Conservation (phyloP, 208 protist species). For the Trypanosoma congolense region DNA sequence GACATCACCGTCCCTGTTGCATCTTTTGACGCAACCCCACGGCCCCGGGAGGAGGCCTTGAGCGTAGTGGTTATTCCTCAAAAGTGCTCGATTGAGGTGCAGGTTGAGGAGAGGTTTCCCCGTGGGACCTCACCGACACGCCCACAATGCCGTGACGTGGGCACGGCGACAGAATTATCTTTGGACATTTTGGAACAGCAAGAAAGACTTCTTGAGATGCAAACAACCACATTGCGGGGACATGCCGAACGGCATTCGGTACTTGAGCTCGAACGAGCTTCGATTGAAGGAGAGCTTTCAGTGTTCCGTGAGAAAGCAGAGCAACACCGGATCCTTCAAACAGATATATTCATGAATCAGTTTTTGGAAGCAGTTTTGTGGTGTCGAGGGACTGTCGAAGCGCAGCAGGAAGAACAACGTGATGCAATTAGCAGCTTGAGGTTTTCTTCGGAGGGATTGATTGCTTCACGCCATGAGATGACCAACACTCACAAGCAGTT, state of each 20-base stretch:
- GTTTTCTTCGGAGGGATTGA: background rate
- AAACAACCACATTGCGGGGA: background rate
- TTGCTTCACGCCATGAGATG: background rate
- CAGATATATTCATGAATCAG: background rate
- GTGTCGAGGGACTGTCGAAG: background rate
- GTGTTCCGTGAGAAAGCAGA: background rate
- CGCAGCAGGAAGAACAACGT: background rate
- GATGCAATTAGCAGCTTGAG: background rate
- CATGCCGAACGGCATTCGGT: background rate
- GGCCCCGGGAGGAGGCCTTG: no score
- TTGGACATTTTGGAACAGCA: conserved; percentile 1
- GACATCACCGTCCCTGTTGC: background rate
- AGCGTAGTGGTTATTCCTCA: background rate
- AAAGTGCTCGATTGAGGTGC: background rate
- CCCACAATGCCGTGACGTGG: background rate
- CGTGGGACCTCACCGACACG: background rate
- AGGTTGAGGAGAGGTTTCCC: background rate
- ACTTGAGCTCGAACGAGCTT: conserved; percentile 1
- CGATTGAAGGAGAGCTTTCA: conserved; percentile 1
- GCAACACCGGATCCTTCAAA: background rate
- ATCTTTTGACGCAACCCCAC: no score
- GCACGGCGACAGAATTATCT: background rate
- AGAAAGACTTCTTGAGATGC: background rate
- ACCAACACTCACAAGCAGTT: background rate
- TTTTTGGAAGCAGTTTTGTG: background rate